Evolutionary conservation across 78 protist species (phyloP), one percentile per base, ranked within the genome.

Genomic region (Protostelium mycophagum): DNA sequence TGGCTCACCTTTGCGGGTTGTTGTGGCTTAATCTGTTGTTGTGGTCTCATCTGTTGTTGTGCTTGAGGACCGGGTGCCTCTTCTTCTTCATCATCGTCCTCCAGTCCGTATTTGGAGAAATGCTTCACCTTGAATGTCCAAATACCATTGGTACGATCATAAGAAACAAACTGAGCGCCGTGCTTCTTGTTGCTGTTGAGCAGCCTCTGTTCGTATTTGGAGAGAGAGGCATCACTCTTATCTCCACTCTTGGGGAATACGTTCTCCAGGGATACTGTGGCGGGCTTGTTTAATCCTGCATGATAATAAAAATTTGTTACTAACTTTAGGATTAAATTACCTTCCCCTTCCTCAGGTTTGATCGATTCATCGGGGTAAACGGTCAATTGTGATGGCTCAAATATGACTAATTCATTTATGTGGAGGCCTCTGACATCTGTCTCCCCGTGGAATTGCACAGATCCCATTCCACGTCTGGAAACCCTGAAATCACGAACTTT

Each of bases 81-180:
- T 1, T 92, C 91, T 29, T 88, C 94, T 31, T 63, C 34, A 35
- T 86, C 89, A n/a, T 89, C 91, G 38, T 87, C 90, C 1, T 86
- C 88, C 29, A 88, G 90, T 35, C 91, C 86, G 36, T 92, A 92
- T 84, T 88, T 87, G 38, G 91, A 87, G 73, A 92, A 92, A 63
- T 92, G 94, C 37, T 92, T 38, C 10, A 89, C 94, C 29, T 29
- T 38, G 90, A 92, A 92, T 37, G 83, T 36, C 94, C 94, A 92
- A 29, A 28, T 36, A 35, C 91, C 91, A 36, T 35, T 51, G 36
- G 83, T 37, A 34, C 85, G 31, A 28, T 39, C 35, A 63, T 88
- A 91, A 28, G 85, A 85, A 5, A 92, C 31, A 35, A 92, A 92
- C 31, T 35, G 34, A 35, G 85, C 83, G 35, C 84, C 90, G 0